Evolutionary conservation across 306 rosid genomes (phyloP).

Genomic region (Lathyrus tuberosus): DNA sequence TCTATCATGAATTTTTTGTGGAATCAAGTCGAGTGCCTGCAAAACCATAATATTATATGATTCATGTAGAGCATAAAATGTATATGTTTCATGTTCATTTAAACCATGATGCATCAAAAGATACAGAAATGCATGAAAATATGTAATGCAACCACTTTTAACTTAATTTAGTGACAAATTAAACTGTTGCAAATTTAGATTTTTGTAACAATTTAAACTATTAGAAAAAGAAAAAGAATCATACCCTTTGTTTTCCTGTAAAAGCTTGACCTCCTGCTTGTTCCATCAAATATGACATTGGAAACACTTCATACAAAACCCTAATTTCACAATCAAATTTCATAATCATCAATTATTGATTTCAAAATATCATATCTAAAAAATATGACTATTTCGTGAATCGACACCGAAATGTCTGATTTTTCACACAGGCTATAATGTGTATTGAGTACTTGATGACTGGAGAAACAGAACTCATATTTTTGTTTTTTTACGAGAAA

Average conservation of each 20-base stretch:
- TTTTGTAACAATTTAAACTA: not conserved
- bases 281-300: constrained; percentile 94
- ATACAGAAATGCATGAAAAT: constrained; percentile 3
- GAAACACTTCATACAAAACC: constrained; percentile 90
- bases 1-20: constrained; percentile 68
- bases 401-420: not conserved
- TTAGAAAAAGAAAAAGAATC: not conserved
- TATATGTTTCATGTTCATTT: not conserved
- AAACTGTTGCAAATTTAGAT: no score
- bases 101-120: not conserved
- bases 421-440: not conserved
- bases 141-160: no score
- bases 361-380: not conserved
- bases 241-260: constrained; percentile 91
- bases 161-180: no score
- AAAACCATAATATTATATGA: not conserved
- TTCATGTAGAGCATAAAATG: not conserved
- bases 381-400: not conserved
- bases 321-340: constrained; percentile 41
- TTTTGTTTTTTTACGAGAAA: not conserved
- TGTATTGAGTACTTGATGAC: not conserved
- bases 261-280: constrained; percentile 94
- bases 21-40: constrained; percentile 91
- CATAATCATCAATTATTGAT: not conserved
- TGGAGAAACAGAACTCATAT: not conserved